These are phyloP conservation scores for Dendrobium nobile DNA, from an alignment of 106 monocot species.

Conservation along the genomic window DNA sequence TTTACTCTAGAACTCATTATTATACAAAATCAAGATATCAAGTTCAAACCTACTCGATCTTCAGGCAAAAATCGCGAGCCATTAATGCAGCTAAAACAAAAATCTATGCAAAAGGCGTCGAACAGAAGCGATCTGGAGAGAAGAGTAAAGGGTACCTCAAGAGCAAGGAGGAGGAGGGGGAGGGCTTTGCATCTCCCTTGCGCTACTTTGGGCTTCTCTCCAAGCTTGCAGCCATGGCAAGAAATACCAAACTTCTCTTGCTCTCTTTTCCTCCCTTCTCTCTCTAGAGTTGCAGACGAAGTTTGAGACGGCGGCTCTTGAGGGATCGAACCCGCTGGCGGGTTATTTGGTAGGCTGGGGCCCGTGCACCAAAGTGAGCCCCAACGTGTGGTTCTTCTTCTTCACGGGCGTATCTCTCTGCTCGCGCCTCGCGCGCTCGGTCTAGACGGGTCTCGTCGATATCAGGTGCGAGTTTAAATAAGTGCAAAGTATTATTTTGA, in stretches of 20 bases:
- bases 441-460: constrained; percentile 47
- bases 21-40: neutral
- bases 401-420: constrained; percentile 41
- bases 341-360: neutral
- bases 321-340: neutral
- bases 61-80: neutral
- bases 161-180: neutral
- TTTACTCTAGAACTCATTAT: neutral
- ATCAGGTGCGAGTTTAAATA: too few relatives aligned
- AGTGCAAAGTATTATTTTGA: too few relatives aligned
- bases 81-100: neutral
- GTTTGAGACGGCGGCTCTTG: neutral
- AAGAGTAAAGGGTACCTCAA: neutral
- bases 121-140: neutral
- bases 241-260: neutral
- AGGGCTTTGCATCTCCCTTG: neutral
- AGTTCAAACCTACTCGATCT: neutral
- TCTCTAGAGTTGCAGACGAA: neutral
- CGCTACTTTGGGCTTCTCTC: neutral
- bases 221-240: neutral
- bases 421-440: constrained; percentile 38
- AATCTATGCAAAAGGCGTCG: neutral
- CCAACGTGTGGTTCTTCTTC: neutral
- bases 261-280: neutral
- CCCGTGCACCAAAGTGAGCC: neutral